Percentiles rank a stretch among this genome's conserved stretches.
Conservation (phyloP, 768 basidiomycete genomes). For the Leccinum variicolor region DNA sequence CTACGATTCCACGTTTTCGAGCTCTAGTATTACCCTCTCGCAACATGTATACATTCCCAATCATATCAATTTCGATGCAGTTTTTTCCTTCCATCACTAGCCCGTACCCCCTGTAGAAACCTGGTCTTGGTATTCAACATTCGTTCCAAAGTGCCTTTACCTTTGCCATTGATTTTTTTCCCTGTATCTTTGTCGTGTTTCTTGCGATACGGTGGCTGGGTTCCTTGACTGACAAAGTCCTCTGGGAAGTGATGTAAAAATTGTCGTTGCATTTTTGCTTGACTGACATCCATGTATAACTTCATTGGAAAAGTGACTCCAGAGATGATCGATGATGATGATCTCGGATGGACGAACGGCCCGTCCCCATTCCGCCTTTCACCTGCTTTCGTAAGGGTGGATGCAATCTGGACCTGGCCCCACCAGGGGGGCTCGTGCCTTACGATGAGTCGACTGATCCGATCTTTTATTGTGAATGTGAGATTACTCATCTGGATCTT, state of each 20-base stretch:
- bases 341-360: neutral
- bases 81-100: neutral
- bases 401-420: neutral
- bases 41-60: neutral
- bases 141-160: neutral
- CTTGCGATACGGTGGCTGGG: neutral
- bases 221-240: no score
- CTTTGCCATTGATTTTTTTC: neutral
- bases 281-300: neutral
- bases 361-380: neutral
- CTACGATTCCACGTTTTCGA: neutral
- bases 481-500: no score
- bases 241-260: no score
- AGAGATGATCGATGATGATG: neutral
- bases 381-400: neutral
- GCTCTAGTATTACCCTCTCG: constrained; percentile 1
- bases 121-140: neutral
- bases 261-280: no score
- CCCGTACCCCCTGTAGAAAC: neutral
- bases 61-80: neutral
- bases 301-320: neutral
- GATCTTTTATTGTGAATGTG: no score
- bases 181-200: neutral
- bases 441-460: no score
- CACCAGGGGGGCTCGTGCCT: neutral